phyloP scores from a whole-genome alignment of 1,284 basidiomycete genomes.

The Meripilus lineatus region DNA sequence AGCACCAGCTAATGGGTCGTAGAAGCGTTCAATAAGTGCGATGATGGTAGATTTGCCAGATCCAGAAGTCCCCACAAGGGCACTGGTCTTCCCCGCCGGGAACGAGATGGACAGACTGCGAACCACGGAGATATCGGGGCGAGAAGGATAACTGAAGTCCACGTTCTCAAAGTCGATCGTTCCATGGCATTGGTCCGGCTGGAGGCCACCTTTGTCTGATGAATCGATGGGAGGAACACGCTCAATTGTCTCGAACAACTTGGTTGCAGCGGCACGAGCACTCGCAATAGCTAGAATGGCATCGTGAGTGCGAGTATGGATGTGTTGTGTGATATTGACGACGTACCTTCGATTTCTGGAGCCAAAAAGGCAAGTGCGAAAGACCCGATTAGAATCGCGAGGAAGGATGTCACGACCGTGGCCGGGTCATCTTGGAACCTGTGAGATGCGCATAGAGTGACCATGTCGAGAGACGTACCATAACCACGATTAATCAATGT shows the following conservation, averaged over 20 bases:
- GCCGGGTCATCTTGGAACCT: conserved; percentile 52
- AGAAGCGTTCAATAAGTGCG: conserved; percentile 77
- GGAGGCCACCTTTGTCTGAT: conserved; percentile 60
- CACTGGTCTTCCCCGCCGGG: conserved; percentile 74
- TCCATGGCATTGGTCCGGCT: conserved; percentile 69
- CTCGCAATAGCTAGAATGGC: conserved; percentile 62
- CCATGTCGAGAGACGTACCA: conserved; percentile 32
- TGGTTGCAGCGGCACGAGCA: conserved; percentile 87
- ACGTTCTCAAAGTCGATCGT: conserved; percentile 74
- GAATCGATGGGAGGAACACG: conserved; percentile 85
- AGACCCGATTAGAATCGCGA: conserved; percentile 83
- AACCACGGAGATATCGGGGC: conserved; percentile 79
- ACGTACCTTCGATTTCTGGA: conserved; percentile 74
- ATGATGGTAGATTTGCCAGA: conserved; percentile 83
- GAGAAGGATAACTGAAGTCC: conserved; percentile 87
- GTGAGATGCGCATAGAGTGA: not conserved
- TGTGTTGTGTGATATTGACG: not conserved
- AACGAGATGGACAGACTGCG: conserved; percentile 67
- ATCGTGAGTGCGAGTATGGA: not conserved
- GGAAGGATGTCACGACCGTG: conserved; percentile 74
- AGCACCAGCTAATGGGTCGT: conserved; percentile 70
- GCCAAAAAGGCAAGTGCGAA: conserved; percentile 78
- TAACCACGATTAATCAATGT: conserved; percentile 68
- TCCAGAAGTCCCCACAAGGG: conserved; percentile 84
- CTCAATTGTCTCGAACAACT: conserved; percentile 89